Conservation (phyloP, 2,329 filamentous ascomycete genomes). For the Diaporthe longicolla region DNA sequence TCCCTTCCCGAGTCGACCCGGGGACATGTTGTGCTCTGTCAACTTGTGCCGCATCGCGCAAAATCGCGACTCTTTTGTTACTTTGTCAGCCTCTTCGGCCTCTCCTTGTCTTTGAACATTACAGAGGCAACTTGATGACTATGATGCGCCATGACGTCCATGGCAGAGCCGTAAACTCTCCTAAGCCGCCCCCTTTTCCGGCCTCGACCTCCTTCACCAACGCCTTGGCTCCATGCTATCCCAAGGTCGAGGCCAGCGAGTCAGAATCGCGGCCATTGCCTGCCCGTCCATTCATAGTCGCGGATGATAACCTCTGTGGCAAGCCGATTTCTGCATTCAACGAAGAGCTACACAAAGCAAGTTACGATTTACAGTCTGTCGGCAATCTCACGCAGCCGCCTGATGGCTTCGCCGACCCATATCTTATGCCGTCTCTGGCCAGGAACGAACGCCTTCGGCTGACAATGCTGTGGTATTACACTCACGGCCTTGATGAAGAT, state of each 20-base stretch:
- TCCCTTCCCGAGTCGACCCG: neutral
- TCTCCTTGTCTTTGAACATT: neutral
- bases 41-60: neutral
- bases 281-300: neutral
- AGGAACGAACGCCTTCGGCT: slow-evolving; percentile 50
- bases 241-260: neutral
- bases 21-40: neutral
- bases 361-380: neutral
- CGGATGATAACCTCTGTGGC: neutral
- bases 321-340: neutral
- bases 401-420: slow-evolving; percentile 18
- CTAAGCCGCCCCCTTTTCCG: neutral
- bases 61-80: neutral
- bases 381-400: neutral
- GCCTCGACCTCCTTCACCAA: neutral
- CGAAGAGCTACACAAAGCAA: neutral
- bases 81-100: too few species aligned
- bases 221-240: neutral
- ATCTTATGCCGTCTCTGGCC: slow-evolving; percentile 43
- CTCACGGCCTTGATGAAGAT: slow-evolving; percentile 55
- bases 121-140: neutral
- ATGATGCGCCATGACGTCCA: neutral
- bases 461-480: slow-evolving; percentile 61
- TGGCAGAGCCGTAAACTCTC: neutral
- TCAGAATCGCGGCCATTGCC: neutral